phyloP scores from a whole-genome alignment of 371 early-diverging fungal genomes.

The Parasitella parasitica region DNA sequence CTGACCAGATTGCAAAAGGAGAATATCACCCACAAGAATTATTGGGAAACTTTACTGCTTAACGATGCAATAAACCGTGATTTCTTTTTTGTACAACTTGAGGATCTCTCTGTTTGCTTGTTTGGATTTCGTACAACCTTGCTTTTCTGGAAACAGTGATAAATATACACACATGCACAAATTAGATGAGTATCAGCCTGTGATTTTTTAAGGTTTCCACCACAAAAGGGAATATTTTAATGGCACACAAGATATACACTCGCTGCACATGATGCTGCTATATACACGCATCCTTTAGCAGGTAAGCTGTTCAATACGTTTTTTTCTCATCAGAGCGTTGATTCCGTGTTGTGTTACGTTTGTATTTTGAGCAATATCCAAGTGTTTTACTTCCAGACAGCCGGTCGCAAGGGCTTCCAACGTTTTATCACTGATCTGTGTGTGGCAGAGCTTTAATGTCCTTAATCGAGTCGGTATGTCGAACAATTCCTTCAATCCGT shows the following conservation, averaged over 20 bases:
- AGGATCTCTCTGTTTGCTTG: no score
- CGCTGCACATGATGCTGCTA: no score
- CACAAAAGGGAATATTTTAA: background rate
- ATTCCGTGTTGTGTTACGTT: slow-evolving; percentile 4
- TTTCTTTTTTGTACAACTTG: no score
- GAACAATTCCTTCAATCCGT: slow-evolving; percentile 3
- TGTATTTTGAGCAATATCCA: slow-evolving; percentile 16
- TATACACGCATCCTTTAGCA: background rate
- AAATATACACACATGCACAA: background rate
- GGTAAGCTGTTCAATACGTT: background rate
- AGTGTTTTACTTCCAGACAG: slow-evolving; percentile 4
- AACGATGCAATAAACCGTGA: background rate
- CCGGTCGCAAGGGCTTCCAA: slow-evolving; percentile 8
- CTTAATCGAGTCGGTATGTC: slow-evolving; percentile 1
- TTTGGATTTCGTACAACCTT: background rate
- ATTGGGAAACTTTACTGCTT: slow-evolving; percentile 35
- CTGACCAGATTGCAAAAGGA: slow-evolving; percentile 70
- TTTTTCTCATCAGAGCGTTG: background rate
- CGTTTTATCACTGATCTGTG: slow-evolving; percentile 18
- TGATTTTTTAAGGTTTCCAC: background rate
- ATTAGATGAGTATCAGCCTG: background rate
- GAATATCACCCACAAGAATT: slow-evolving; percentile 61
- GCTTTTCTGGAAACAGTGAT: background rate
- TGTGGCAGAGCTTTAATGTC: slow-evolving; percentile 11
- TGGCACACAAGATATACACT: no score